Conservation (phyloP, 495 filamentous ascomycete species). For the Xylaria palmicola region DNA sequence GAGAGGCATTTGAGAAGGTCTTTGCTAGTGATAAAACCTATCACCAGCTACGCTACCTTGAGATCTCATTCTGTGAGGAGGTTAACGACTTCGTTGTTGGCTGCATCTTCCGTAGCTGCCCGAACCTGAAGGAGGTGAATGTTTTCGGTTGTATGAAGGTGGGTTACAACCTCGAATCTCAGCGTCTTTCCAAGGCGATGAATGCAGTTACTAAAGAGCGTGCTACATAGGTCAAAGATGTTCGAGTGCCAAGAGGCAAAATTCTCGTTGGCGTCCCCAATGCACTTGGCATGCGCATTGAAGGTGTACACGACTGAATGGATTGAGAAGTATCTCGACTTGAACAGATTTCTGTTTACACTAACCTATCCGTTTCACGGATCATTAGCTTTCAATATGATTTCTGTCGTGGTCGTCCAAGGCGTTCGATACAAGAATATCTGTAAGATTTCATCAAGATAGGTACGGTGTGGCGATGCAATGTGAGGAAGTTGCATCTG, state of each 20-base stretch:
- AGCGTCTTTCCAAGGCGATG: not conserved
- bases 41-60: slow-evolving; percentile 62
- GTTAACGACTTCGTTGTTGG: slow-evolving; percentile 74
- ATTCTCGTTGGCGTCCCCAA: slow-evolving; percentile 76
- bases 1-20: slow-evolving; percentile 64
- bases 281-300: slow-evolving; percentile 57
- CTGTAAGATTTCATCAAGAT: too few species aligned
- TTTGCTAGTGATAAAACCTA: slow-evolving; percentile 63
- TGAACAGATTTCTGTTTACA: not conserved
- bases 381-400: not conserved
- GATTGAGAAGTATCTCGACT: not conserved
- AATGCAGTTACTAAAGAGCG: slow-evolving; percentile 22
- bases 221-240: slow-evolving; percentile 52
- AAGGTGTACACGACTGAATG: slow-evolving; percentile 33
- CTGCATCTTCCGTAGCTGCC: slow-evolving; percentile 72
- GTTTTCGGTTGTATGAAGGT: slow-evolving; percentile 81
- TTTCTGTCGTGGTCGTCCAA: not conserved
- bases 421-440: too few species aligned
- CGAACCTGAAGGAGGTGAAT: slow-evolving; percentile 66
- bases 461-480: too few species aligned
- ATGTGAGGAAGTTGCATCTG: too few species aligned
- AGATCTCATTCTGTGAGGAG: slow-evolving; percentile 73
- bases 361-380: not conserved
- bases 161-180: slow-evolving; percentile 3
- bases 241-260: slow-evolving; percentile 68